A percentile compares a stretch with the other conserved stretches of the same genome.
Conservation (phyloP, 2,329 filamentous ascomycete species). For the Monilinia vaccinii-corymbosi region DNA sequence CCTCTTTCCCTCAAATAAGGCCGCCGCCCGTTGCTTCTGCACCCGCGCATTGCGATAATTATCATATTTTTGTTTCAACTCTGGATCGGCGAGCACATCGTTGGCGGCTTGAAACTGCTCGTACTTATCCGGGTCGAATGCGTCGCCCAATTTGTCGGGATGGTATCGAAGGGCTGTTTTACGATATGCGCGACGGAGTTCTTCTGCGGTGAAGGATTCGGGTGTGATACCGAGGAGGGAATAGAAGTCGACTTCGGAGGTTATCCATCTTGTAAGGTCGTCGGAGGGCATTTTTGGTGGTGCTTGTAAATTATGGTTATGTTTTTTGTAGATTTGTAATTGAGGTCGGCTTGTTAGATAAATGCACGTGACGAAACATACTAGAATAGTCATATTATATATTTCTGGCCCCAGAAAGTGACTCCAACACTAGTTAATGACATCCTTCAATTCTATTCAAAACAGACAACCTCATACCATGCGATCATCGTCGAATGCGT, state of each 20-base stretch:
- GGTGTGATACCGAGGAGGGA: slow-evolving; percentile 25
- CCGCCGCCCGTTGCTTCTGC: slow-evolving; percentile 60
- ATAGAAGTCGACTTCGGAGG: slow-evolving; percentile 30
- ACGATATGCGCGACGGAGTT: slow-evolving; percentile 54
- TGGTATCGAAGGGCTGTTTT: slow-evolving; percentile 84
- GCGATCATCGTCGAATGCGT: too few relatives aligned
- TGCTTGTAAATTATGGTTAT: not conserved
- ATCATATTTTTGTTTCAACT: slow-evolving; percentile 70
- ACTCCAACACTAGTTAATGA: too few relatives aligned
- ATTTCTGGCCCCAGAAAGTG: too few relatives aligned
- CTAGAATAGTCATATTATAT: too few relatives aligned
- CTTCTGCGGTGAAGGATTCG: slow-evolving; percentile 22
- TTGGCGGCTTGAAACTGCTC: slow-evolving; percentile 79
- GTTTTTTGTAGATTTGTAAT: not conserved
- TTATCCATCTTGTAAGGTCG: slow-evolving; percentile 27
- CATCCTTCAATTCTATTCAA: too few relatives aligned
- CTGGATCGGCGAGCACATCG: slow-evolving; percentile 66
- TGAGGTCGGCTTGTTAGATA: too few relatives aligned
- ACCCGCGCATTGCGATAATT: slow-evolving; percentile 61
- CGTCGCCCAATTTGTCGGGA: slow-evolving; percentile 76
- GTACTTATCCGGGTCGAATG: slow-evolving; percentile 72
- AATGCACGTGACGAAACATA: too few relatives aligned
- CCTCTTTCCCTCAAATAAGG: slow-evolving; percentile 63
- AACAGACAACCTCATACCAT: too few relatives aligned
- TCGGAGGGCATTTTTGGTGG: slow-evolving; percentile 24